Conservation (phyloP, 495 filamentous ascomycete species). For the Hypoxylon intermedium region DNA sequence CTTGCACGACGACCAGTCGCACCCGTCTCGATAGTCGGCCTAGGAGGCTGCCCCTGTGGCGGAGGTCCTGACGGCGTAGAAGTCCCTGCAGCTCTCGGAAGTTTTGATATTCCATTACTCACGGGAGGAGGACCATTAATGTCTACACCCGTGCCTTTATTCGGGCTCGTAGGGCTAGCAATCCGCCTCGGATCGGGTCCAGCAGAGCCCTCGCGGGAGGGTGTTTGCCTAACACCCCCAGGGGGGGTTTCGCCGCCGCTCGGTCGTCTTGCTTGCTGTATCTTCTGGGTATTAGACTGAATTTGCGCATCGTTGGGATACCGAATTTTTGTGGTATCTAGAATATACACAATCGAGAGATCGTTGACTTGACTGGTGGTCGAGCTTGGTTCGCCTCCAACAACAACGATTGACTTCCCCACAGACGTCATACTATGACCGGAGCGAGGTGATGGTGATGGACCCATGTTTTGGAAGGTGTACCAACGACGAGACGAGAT, state of each 20-base stretch:
- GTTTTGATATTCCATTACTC: slow-evolving; percentile 61
- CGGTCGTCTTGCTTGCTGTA: slow-evolving; percentile 47
- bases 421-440: slow-evolving; percentile 98
- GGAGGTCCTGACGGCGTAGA: slow-evolving; percentile 82
- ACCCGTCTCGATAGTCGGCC: slow-evolving; percentile 55
- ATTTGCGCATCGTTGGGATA: slow-evolving; percentile 83
- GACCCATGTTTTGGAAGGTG: slow-evolving; percentile 99
- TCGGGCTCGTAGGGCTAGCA: slow-evolving; percentile 51
- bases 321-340: slow-evolving; percentile 94
- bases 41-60: slow-evolving; percentile 84
- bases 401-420: slow-evolving; percentile 87
- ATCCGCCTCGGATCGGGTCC: slow-evolving; percentile 64
- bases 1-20: slow-evolving; percentile 41
- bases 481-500: slow-evolving; percentile 95
- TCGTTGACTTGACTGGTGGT: slow-evolving; percentile 79
- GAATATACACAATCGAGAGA: slow-evolving; percentile 84
- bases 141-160: slow-evolving; percentile 46
- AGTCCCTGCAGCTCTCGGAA: slow-evolving; percentile 73
- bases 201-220: slow-evolving; percentile 70
- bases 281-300: slow-evolving; percentile 48
- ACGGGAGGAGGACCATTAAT: slow-evolving; percentile 39
- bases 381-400: slow-evolving; percentile 93
- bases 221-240: slow-evolving; percentile 45
- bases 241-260: slow-evolving; percentile 47
- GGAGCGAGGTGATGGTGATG: slow-evolving; percentile 88